phyloP scores from a whole-genome alignment of 2,329 filamentous ascomycete genomes.

The Exophiala viscosa region DNA sequence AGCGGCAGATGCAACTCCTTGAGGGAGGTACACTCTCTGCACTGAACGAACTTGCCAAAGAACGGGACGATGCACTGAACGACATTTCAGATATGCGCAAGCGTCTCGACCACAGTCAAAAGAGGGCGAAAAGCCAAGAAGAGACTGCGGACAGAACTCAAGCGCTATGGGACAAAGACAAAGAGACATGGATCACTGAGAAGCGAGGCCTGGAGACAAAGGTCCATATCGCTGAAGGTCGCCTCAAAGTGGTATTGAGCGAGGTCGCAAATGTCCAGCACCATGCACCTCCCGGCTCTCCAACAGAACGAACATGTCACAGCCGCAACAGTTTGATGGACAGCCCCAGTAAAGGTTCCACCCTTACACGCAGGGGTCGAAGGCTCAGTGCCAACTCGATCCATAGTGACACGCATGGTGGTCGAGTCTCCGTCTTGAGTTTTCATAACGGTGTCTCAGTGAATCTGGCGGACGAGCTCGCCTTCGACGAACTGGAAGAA shows the following conservation, averaged over 20 bases:
- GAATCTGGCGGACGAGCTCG: conserved; percentile 86
- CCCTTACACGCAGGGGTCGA: conserved; percentile 45
- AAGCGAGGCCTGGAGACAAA: conserved; percentile 77
- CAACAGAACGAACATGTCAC: conserved; percentile 22
- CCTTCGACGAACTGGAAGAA: conserved; percentile 74
- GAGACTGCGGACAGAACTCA: conserved; percentile 77
- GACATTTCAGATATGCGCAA: conserved; percentile 67
- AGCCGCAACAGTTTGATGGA: conserved; percentile 27
- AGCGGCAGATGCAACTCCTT: conserved; percentile 78
- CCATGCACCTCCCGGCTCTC: conserved; percentile 31
- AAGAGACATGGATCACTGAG: conserved; percentile 78
- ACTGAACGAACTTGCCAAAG: conserved; percentile 74
- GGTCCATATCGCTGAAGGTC: conserved; percentile 82
- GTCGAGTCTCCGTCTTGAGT: conserved; percentile 69
- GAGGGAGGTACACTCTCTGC: conserved; percentile 87
- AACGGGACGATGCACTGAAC: conserved; percentile 80
- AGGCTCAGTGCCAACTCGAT: conserved; percentile 55
- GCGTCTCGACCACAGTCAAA: conserved; percentile 73
- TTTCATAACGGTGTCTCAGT: conserved; percentile 54
- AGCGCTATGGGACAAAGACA: conserved; percentile 77
- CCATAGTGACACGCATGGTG: conserved; percentile 51
- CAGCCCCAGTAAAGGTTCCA: conserved; percentile 26
- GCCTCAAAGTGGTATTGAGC: conserved; percentile 77
- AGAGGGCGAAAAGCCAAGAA: conserved; percentile 72
- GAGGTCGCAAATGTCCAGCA: conserved; percentile 60